Conservation (phyloP, 1,139 yeast species). For the Blastobotrys ciferrii region DNA sequence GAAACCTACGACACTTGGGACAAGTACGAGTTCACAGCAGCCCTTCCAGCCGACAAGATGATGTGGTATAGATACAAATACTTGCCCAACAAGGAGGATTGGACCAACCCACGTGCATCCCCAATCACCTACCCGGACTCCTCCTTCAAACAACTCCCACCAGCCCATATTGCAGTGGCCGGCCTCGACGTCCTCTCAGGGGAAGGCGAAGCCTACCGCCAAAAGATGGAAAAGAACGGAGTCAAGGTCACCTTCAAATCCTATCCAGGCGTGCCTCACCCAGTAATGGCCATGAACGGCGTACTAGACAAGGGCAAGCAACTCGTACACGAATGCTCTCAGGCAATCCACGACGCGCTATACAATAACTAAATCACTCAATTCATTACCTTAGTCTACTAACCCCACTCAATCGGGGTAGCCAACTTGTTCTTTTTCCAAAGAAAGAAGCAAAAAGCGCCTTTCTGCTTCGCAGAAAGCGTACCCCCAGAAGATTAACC, state of each 20-base stretch:
- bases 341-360: slow-evolving; percentile 22
- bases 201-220: slow-evolving; percentile 40
- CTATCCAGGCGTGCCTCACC: slow-evolving; percentile 47
- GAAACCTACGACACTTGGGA: slow-evolving; percentile 4
- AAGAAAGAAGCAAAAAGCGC: no score
- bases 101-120: slow-evolving; percentile 8
- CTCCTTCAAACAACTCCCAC: slow-evolving; percentile 10
- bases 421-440: no score
- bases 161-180: slow-evolving; percentile 9
- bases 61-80: slow-evolving; percentile 9
- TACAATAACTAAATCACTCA: slow-evolving; percentile 13
- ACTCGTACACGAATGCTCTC: slow-evolving; percentile 36
- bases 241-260: slow-evolving; percentile 36
- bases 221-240: slow-evolving; percentile 43
- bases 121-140: slow-evolving; percentile 12
- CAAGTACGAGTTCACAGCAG: slow-evolving; percentile 9
- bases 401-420: no score
- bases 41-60: slow-evolving; percentile 7
- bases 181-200: slow-evolving; percentile 9
- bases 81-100: background rate
- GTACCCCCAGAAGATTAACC: no score
- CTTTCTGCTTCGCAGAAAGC: no score
- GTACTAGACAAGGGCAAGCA: slow-evolving; percentile 43
- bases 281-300: slow-evolving; percentile 50
- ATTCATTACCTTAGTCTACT: no score